phyloP scores from a whole-genome alignment of 495 filamentous ascomycete genomes.

The Hyphodiscus hymeniophilus region DNA sequence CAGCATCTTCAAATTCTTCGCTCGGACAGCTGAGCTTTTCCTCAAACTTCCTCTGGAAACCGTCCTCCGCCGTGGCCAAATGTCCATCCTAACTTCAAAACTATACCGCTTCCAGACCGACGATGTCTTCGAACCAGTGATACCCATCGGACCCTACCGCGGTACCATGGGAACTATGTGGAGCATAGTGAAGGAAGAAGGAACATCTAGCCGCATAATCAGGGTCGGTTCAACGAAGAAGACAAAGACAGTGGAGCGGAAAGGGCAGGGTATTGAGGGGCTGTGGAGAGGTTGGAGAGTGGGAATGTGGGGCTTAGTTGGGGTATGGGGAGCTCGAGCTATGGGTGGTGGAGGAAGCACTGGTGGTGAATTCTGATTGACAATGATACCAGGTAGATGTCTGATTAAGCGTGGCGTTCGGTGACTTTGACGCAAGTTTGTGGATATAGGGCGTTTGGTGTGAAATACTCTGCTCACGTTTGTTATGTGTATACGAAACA shows the following conservation, averaged over 20 bases:
- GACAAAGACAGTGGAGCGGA: slow-evolving; percentile 34
- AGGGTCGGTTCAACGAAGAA: slow-evolving; percentile 23
- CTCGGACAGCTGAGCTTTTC: slow-evolving; percentile 69
- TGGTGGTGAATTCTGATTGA: slow-evolving; percentile 3
- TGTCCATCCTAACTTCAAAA: slow-evolving; percentile 45
- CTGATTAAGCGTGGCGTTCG: too few relatives aligned
- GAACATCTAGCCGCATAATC: slow-evolving; percentile 29
- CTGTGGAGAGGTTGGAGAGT: slow-evolving; percentile 92
- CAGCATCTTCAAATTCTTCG: slow-evolving; percentile 67
- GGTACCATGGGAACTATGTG: slow-evolving; percentile 86
- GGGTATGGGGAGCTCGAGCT: neutral
- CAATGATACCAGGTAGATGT: too few relatives aligned
- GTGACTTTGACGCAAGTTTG: too few relatives aligned
- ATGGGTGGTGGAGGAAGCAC: neutral
- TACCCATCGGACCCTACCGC: slow-evolving; percentile 64
- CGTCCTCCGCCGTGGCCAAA: slow-evolving; percentile 79
- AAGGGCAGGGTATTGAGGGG: slow-evolving; percentile 76
- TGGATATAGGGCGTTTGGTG: too few relatives aligned
- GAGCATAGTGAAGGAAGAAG: slow-evolving; percentile 77
- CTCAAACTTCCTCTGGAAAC: slow-evolving; percentile 87
- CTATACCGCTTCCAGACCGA: slow-evolving; percentile 22
- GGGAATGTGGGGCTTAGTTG: slow-evolving; percentile 85
- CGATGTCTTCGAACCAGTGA: slow-evolving; percentile 50
- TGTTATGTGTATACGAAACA: too few relatives aligned
- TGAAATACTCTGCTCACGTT: too few relatives aligned